Percentiles rank a stretch among this genome's conserved stretches.
Conservation (phyloP, 345 rosid genomes). For the Raphanus sativus region DNA sequence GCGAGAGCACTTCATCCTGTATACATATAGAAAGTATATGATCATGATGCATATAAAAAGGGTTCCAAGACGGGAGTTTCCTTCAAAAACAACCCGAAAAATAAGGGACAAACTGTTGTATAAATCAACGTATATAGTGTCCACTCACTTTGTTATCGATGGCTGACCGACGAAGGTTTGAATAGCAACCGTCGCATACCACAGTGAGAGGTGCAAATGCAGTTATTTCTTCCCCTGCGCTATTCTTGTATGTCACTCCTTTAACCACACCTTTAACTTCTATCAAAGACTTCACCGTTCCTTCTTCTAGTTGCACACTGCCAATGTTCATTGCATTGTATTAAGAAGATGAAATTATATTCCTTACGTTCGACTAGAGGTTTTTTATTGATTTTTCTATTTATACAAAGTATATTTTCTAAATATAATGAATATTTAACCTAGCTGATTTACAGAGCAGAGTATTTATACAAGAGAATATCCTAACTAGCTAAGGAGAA, state of each 20-base stretch:
- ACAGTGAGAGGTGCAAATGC: conserved; percentile 66
- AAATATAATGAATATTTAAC: no score
- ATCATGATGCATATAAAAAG: neutral
- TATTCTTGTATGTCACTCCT: conserved; percentile 65
- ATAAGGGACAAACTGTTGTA: neutral
- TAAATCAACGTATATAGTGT: no score
- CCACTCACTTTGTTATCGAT: conserved; percentile 51
- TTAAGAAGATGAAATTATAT: neutral
- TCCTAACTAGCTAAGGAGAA: no score
- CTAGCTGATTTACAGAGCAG: no score
- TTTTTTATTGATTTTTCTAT: no score
- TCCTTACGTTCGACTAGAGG: no score
- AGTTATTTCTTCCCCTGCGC: conserved; percentile 41
- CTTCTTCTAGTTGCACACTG: conserved; percentile 44
- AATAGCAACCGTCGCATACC: conserved; percentile 72
- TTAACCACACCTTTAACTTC: conserved; percentile 60
- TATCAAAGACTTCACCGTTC: conserved; percentile 57
- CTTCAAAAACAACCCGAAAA: neutral
- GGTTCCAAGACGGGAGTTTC: neutral
- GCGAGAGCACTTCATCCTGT: conserved; percentile 37
- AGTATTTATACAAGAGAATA: no score
- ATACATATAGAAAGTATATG: neutral
- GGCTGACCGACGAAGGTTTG: conserved; percentile 68
- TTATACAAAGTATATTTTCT: no score
- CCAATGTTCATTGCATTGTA: conserved; percentile 6